These are phyloP conservation scores for Candida labiduridarum DNA, from an alignment of 1,139 yeast genomes.

Conservation along the genomic window DNA sequence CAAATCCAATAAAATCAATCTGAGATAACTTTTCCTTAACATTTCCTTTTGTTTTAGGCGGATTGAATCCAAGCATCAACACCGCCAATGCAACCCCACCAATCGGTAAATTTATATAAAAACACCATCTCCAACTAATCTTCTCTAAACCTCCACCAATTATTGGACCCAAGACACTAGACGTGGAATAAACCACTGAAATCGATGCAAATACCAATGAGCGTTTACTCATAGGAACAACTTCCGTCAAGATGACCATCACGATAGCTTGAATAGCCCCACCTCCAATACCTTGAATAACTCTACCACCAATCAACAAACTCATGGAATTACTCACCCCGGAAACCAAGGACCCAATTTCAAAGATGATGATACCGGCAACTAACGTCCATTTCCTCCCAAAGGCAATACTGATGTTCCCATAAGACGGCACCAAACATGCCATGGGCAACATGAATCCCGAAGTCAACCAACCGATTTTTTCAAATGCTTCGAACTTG, in stretches of 20 bases:
- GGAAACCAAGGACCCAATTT: conserved; percentile 61
- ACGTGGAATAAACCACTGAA: conserved; percentile 54
- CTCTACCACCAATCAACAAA: conserved; percentile 70
- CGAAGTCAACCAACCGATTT: conserved; percentile 62
- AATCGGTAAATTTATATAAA: conserved; percentile 69
- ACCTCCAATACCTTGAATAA: conserved; percentile 73
- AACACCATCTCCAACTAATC: conserved; percentile 80
- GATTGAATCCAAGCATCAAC: conserved; percentile 53
- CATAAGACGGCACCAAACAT: conserved; percentile 60
- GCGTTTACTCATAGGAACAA: conserved; percentile 61
- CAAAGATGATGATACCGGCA: conserved; percentile 56
- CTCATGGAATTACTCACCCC: conserved; percentile 60
- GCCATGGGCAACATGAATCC: conserved; percentile 66
- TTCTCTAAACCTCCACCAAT: conserved; percentile 69
- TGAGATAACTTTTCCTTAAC: conserved; percentile 41
- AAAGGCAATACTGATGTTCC: conserved; percentile 59
- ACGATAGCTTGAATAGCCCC: conserved; percentile 68
- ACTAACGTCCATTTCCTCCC: conserved; percentile 60
- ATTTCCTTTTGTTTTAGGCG: conserved; percentile 51
- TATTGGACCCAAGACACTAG: conserved; percentile 62
- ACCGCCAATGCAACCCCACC: conserved; percentile 58
- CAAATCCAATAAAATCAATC: conserved; percentile 38
- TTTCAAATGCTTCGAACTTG: conserved; percentile 54
- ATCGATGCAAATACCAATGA: conserved; percentile 53
- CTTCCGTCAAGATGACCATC: conserved; percentile 59